Conservation (phyloP, 2,329 filamentous ascomycete species). For the Aureobasidium lini region DNA sequence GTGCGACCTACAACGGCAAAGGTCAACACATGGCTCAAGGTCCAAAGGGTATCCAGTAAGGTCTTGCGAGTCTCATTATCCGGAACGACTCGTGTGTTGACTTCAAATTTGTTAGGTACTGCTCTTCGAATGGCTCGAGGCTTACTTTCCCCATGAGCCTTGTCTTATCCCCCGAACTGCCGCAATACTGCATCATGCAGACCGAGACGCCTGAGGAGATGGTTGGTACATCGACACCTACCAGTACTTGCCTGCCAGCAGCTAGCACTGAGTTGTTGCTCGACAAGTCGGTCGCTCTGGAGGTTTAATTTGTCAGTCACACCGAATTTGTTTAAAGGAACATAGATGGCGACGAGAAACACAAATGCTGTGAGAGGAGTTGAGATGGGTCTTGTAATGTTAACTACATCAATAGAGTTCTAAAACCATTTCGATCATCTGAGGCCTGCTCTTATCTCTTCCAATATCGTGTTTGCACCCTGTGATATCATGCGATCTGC, state of each 20-base stretch:
- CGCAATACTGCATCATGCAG: neutral
- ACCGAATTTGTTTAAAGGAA: too few species aligned
- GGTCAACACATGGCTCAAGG: conserved; percentile 26
- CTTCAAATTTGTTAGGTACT: neutral
- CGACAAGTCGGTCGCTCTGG: too few species aligned
- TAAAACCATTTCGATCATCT: neutral
- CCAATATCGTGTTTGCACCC: conserved; percentile 73
- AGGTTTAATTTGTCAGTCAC: too few species aligned
- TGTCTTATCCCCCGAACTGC: neutral
- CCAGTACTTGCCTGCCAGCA: too few species aligned
- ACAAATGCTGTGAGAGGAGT: neutral
- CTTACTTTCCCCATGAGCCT: neutral
- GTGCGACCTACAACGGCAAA: conserved; percentile 21
- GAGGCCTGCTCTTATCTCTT: conserved; percentile 36
- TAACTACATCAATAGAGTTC: neutral
- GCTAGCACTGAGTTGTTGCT: too few species aligned
- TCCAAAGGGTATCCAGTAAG: conserved; percentile 16
- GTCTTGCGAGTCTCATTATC: neutral
- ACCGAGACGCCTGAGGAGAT: neutral
- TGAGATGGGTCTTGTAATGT: neutral
- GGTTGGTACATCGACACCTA: too few species aligned
- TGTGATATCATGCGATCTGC: conserved; percentile 62
- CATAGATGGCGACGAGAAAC: too few species aligned
- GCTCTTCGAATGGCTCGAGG: neutral
- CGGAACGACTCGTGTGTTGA: neutral